These are phyloP conservation scores for Trichothecium sympodiale DNA, from an alignment of 2,329 filamentous ascomycete species.

Conservation along the genomic window DNA sequence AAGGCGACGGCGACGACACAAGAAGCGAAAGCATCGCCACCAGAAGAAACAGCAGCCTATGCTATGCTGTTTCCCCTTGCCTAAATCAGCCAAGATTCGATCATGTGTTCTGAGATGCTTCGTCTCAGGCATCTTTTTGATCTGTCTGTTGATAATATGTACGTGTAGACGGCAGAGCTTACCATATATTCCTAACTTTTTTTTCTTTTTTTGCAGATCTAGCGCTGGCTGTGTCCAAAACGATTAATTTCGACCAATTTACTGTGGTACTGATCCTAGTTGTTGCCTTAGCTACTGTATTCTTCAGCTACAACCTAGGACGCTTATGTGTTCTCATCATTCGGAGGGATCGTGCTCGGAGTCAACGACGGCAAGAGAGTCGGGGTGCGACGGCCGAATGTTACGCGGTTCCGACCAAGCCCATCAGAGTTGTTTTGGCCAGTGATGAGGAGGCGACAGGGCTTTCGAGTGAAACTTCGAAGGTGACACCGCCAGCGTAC, in stretches of 20 bases:
- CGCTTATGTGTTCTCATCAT: constrained; percentile 59
- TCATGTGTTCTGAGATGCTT: constrained; percentile 48
- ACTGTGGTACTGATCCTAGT: constrained; percentile 72
- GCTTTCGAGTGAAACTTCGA: constrained; percentile 41
- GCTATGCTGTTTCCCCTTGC: constrained; percentile 42
- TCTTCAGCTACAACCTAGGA: constrained; percentile 72
- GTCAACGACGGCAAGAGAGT: constrained; percentile 13
- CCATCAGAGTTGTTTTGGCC: constrained; percentile 66
- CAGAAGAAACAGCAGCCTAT: constrained; percentile 25
- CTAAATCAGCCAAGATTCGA: constrained; percentile 42
- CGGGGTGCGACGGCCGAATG: constrained; percentile 36
- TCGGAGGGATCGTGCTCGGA: constrained; percentile 26
- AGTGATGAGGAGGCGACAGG: constrained; percentile 61
- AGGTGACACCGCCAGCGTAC: constrained; percentile 68
- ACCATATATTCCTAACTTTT: background rate
- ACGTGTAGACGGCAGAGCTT: constrained; percentile 23
- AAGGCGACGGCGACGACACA: constrained; percentile 5
- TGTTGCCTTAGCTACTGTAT: constrained; percentile 60
- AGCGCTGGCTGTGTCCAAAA: constrained; percentile 55
- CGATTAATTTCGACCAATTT: constrained; percentile 56
- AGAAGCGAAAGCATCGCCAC: constrained; percentile 8
- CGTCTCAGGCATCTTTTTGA: constrained; percentile 53
- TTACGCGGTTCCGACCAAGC: constrained; percentile 59
- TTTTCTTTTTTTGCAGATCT: constrained; percentile 46
- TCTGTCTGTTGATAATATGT: constrained; percentile 54